Evolutionary conservation across 768 basidiomycete species (phyloP), one percentile per base, ranked within the genome.

Genomic region (Russula dissimulans): DNA sequence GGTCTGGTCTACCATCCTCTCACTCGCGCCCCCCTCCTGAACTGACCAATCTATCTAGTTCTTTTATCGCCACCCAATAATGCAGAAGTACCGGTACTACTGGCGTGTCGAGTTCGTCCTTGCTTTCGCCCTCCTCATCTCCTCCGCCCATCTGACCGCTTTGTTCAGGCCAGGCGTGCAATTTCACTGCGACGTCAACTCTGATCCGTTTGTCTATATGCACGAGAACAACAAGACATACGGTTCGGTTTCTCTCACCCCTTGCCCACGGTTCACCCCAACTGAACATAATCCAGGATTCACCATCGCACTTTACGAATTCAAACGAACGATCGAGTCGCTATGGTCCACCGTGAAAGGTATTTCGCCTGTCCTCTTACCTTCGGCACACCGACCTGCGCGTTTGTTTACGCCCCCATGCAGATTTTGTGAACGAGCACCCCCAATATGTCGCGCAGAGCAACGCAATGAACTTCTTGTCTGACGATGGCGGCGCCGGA

Each of bases 61-160:
- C 76, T 95, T 95, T 75, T 95, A 82, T 75, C 78, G 80, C 45
- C 92, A 95, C 63, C 82, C 86, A 59, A 73, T 95, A 9, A 74
- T 95, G 48, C 78, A 85, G 63, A 76, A 81, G 34, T 93, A 86
- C 71, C 81, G 83, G 46, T 95, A 91, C 72, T 94, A 95, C 72
- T 95, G 91, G 91, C 85, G 91, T 65, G 82, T 95, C 32, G 91
- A 93, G 86, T 90, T 67, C 70, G 87, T 73, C 36, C 39, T 41
- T 6, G 11, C 49, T 18, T 31, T 50, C 14, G 2, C 14, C 7
- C 1, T 11, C 22, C 22, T 22, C 8, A 11, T 45, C 31, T 5
- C 31, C 12, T 12, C 14, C 14, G 31, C 17, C 3, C 17, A 39
- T 34, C 41, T 51, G 56, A 34, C 29, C 18, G 10, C 34, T 36